Evolutionary conservation across 78 protist genomes (phyloP).

Genomic region (Bigelowiella natans): DNA sequence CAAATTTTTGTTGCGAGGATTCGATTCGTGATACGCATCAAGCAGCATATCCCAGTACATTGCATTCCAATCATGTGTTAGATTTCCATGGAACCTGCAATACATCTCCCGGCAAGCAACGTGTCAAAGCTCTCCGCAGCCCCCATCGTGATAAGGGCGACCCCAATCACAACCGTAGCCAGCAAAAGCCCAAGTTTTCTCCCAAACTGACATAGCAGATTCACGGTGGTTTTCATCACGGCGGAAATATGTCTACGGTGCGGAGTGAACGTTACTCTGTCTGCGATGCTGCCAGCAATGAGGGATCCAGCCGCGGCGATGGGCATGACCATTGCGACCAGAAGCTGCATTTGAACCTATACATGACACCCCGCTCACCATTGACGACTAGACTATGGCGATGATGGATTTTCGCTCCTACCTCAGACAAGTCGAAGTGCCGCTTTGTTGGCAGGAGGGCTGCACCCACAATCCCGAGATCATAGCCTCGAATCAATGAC

Average conservation of each 20-base stretch:
- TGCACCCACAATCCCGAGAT: not conserved
- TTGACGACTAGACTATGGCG: too few relatives aligned
- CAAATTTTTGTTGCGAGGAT: too few relatives aligned
- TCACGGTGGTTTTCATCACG: too few relatives aligned
- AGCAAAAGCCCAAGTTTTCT: not conserved
- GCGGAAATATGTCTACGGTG: too few relatives aligned
- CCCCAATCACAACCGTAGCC: not conserved
- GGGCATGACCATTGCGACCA: not conserved
- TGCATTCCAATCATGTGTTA: not conserved
- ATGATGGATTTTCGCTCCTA: too few relatives aligned
- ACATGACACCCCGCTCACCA: too few relatives aligned
- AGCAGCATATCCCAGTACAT: not conserved
- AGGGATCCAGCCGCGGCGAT: not conserved
- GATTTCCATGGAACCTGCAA: not conserved
- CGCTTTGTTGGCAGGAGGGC: not conserved
- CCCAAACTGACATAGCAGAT: not conserved
- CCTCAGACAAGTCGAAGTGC: not conserved
- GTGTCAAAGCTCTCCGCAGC: not conserved
- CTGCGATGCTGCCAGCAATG: not conserved
- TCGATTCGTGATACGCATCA: too few relatives aligned
- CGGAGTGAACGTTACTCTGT: not conserved
- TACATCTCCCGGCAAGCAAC: not conserved
- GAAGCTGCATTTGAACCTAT: not conserved
- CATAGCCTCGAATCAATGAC: not conserved
- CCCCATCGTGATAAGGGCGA: not conserved